Evolutionary conservation across 305 asterid genomes (phyloP).

Genomic region (Fraxinus sp.): DNA sequence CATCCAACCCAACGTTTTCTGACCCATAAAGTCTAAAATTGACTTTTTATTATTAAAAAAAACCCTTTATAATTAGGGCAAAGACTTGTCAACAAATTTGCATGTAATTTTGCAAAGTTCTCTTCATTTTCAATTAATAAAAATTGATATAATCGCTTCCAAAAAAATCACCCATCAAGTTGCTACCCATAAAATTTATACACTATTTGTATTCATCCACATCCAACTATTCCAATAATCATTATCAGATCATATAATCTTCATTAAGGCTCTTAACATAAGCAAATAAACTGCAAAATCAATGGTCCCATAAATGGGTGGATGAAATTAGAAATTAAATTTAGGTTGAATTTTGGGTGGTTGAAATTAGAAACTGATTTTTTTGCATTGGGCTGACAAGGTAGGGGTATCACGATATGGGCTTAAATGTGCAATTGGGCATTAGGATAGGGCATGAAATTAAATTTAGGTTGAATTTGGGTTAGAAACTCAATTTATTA

Average conservation of each 20-base stretch:
- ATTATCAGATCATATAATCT: neutral
- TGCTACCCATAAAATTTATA: neutral
- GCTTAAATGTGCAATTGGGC: neutral
- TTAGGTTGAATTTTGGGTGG: neutral
- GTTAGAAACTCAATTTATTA: neutral
- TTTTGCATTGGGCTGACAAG: neutral
- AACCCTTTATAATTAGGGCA: neutral
- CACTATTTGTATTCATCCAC: neutral
- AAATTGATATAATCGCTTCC: too few relatives aligned
- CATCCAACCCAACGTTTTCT: neutral
- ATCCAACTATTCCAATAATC: neutral
- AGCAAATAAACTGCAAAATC: neutral
- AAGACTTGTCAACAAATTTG: neutral
- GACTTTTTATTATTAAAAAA: neutral
- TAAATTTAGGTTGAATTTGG: neutral
- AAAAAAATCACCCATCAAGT: neutral
- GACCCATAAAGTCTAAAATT: neutral
- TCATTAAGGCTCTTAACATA: neutral
- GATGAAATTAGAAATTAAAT: neutral
- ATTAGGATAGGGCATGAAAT: neutral
- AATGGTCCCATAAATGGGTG: neutral
- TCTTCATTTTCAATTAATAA: neutral
- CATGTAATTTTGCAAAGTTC: neutral
- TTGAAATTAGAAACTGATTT: neutral
- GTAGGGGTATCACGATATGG: neutral